phyloP scores from a whole-genome alignment of 2,329 filamentous ascomycete genomes.

The Fusarium dimerum region DNA sequence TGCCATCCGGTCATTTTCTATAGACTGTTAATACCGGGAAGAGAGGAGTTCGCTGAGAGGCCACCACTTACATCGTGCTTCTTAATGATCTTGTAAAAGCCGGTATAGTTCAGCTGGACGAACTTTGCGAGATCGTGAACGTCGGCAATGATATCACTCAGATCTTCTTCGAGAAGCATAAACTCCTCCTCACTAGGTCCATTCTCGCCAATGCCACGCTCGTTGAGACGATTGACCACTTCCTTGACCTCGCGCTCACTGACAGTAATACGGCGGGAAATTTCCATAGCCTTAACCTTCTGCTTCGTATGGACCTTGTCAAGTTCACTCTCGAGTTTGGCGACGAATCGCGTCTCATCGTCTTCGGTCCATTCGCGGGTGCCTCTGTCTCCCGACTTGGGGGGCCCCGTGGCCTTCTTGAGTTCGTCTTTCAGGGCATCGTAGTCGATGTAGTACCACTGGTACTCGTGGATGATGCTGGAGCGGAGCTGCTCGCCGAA shows the following conservation, averaged over 20 bases:
- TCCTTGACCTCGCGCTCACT: constrained; percentile 89
- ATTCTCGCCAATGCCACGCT: constrained; percentile 56
- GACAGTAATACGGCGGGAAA: constrained; percentile 82
- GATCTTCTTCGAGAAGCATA: constrained; percentile 85
- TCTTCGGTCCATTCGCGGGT: constrained; percentile 80
- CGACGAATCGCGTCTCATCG: constrained; percentile 86
- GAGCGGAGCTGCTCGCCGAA: constrained; percentile 97
- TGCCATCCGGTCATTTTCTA: constrained; percentile 95
- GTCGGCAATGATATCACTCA: constrained; percentile 97
- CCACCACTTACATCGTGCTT: constrained; percentile 80
- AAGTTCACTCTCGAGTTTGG: constrained; percentile 83
- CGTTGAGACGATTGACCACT: constrained; percentile 75
- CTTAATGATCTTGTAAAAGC: constrained; percentile 99
- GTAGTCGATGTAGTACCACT: constrained; percentile 98
- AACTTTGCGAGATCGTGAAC: constrained; percentile 98
- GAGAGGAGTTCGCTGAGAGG: not conserved
- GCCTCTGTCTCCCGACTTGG: constrained; percentile 45
- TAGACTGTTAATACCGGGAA: constrained; percentile 18
- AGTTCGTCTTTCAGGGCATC: constrained; percentile 88
- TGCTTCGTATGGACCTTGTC: constrained; percentile 98
- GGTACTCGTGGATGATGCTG: constrained; percentile 94
- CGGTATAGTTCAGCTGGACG: constrained; percentile 97
- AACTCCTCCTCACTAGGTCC: constrained; percentile 88
- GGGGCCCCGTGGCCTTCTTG: constrained; percentile 66
- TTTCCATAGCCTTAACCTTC: constrained; percentile 95